Base-by-base conservation (phyloP, 108 stramenopile genomes). In the Aurantiochytrium sp. region DNA sequence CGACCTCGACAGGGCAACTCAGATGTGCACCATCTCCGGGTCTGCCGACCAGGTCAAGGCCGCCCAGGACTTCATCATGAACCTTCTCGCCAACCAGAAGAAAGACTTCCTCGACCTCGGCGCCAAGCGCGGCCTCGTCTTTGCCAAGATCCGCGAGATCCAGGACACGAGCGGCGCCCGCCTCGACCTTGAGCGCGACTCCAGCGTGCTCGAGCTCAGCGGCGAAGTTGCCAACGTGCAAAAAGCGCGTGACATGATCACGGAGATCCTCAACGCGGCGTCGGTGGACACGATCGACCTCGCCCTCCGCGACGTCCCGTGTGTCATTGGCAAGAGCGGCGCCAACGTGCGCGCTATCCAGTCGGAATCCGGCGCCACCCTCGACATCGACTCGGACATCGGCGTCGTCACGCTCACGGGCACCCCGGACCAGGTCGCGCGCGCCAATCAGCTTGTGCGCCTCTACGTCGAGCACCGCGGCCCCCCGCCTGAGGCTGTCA, bases 81-180 rank as follows among this genome's bases (percentile, higher is more conserved):
- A 22, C 45, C n/a, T 81, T 12, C 39, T 81, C 73, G 73, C 42
- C 17, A 48, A 81, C 73, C 73, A 81, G 73, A 41, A 48, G 42
- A 81, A 81, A 24, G 73, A 41, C 42, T 48, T 48, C 19, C 6
- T 81, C 19, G 73, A 81, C 19, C 73, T 81, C 42, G 73, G 39
- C 17, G 73, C 73, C 73, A 81, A 81, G 45, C 73, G 73, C 45
- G 73, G 73, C 45, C 73, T 81, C 42, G 73, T 81, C 42, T 81
- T 81, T 30, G 73, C 42, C 73, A 41, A 81, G 45, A 41, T 81
- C 3, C 39, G 73, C 27, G 45, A 48, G 42, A 81, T 81, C 73
- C 73, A 81, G 73, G 73, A 81, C 17, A n/a, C 39, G 21, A 48
- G 42, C 45, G 73, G 73, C 73, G 73, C 73, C 1, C 73, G 73